Base-by-base conservation (phyloP, 2,329 filamentous ascomycete genomes). In the Annulohypoxylon truncatum region DNA sequence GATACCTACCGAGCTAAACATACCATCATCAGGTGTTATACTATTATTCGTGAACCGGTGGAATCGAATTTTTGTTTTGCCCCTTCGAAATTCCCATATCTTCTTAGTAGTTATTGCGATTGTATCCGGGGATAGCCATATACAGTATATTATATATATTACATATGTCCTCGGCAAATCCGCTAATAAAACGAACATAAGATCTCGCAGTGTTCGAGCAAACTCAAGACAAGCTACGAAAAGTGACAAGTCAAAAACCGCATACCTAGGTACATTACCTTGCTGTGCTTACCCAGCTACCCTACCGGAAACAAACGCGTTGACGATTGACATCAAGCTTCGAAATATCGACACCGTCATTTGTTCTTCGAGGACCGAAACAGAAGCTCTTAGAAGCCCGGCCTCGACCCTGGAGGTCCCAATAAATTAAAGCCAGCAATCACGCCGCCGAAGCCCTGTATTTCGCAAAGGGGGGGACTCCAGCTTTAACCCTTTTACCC, bases 21-120 rank as follows among this genome's bases (percentile, higher is more conserved):
- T 55, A 64, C 64, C 64, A 69, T 52, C 40, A 60, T 69, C 67
- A 67, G 47, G 42, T 65, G 64, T 65, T 67, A 13, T 60, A 57
- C 48, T 64, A 48, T 31, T 53, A 58, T 58, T 59, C 48, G 60
- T 38, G 48, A 59, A 24, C 54, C 40, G 20, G 38, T 50, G 38
- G 15, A 56, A 57, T 60, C n/a, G 42, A 12, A 47, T 56, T 67
- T 53, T 40, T 20, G 50, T 55, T 53, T 62, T 64, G 55, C 58
- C 60, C 42, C 58, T 59, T 61, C 24, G 18, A 9, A 56, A 60
- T 46, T 55, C 18, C 54, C 50, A 62, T 66, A 26, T 56, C 26
- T 58, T 56, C 42, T 57, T 54, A 20, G 15, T 40, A 8, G 35
- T 47, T 53, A 29, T 55, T 40, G 7, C 52, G 26, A 65, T 48